phyloP scores from a whole-genome alignment of 129 eudicot species.

The Tagetes patula region DNA sequence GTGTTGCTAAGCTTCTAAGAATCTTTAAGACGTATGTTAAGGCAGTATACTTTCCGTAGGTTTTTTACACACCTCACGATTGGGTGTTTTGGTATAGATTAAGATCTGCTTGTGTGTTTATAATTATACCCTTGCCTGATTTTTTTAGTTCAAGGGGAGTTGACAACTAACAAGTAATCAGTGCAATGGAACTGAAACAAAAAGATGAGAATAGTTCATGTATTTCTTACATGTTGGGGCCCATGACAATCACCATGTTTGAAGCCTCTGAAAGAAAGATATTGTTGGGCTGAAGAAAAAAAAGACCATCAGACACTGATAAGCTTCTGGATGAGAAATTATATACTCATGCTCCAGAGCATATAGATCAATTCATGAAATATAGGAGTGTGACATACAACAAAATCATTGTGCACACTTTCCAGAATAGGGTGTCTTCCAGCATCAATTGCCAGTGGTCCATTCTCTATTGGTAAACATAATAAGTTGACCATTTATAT shows the following conservation, averaged over 20 bases:
- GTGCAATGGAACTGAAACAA: not conserved
- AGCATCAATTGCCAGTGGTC: conserved; percentile 96
- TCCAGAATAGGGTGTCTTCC: conserved; percentile 97
- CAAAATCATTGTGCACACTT: conserved; percentile 80
- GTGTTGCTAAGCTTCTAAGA: too few species aligned
- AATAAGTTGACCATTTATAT: not conserved
- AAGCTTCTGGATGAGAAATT: conserved; percentile 6
- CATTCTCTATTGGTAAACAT: conserved; percentile 57
- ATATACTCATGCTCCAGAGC: conserved; percentile 1
- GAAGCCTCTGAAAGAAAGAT: conserved; percentile 96
- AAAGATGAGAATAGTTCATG: not conserved
- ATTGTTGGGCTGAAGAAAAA: conserved; percentile 70
- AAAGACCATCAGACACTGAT: conserved; percentile 15
- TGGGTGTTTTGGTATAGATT: conserved; percentile 13
- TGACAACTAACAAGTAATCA: not conserved
- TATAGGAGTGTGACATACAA: conserved; percentile 57
- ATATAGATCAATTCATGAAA: conserved; percentile 11
- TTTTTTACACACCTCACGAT: not conserved
- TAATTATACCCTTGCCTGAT: not conserved
- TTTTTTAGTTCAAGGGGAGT: not conserved
- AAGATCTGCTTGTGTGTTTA: conserved; percentile 22
- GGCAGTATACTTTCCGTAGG: not conserved
- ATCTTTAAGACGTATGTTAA: too few species aligned
- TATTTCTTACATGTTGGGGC: conserved; percentile 89
- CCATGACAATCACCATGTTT: conserved; percentile 87